A percentile compares a stretch with the other conserved stretches of the same genome.
These are phyloP conservation scores for Hygrophorus pudorinus DNA, from an alignment of 768 basidiomycete species.

Conservation along the genomic window DNA sequence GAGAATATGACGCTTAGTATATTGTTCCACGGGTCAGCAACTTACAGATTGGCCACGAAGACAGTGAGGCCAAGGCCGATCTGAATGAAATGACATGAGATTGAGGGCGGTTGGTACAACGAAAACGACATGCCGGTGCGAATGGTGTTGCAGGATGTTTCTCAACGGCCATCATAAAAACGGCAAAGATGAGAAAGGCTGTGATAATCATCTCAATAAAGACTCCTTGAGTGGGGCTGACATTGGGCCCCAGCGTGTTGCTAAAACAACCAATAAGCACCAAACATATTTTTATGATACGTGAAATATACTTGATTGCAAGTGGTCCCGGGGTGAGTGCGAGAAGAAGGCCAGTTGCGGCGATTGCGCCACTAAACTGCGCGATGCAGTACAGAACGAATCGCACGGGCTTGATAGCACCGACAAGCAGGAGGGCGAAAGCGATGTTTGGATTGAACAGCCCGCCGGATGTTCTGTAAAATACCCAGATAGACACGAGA, in stretches of 20 bases:
- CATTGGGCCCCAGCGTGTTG: slow-evolving; percentile 34
- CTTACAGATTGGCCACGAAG: slow-evolving; percentile 52
- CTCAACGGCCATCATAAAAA: slow-evolving; percentile 68
- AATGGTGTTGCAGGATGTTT: slow-evolving; percentile 58
- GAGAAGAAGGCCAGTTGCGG: slow-evolving; percentile 44
- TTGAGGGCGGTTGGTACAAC: not conserved
- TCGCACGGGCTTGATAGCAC: slow-evolving; percentile 42
- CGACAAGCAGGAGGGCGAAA: slow-evolving; percentile 47
- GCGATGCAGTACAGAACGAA: slow-evolving; percentile 53
- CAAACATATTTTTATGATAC: not conserved
- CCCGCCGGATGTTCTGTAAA: slow-evolving; percentile 6
- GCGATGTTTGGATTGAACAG: slow-evolving; percentile 47
- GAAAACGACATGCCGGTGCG: slow-evolving; percentile 40
- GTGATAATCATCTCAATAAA: slow-evolving; percentile 72
- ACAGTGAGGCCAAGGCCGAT: slow-evolving; percentile 58
- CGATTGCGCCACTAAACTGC: slow-evolving; percentile 50
- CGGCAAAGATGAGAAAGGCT: slow-evolving; percentile 43
- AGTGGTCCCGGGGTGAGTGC: slow-evolving; percentile 46
- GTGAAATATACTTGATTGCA: slow-evolving; percentile 36
- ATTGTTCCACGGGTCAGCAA: not conserved
- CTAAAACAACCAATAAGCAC: slow-evolving; percentile 21
- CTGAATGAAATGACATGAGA: slow-evolving; percentile 18
- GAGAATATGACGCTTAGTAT: not conserved
- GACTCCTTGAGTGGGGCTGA: slow-evolving; percentile 47
- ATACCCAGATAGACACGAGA: slow-evolving; percentile 53